A percentile compares a stretch with the other conserved stretches of the same genome.
Evolutionary conservation across 2,329 filamentous ascomycete genomes (phyloP).

Genomic region (Stromatinia cepivora): DNA sequence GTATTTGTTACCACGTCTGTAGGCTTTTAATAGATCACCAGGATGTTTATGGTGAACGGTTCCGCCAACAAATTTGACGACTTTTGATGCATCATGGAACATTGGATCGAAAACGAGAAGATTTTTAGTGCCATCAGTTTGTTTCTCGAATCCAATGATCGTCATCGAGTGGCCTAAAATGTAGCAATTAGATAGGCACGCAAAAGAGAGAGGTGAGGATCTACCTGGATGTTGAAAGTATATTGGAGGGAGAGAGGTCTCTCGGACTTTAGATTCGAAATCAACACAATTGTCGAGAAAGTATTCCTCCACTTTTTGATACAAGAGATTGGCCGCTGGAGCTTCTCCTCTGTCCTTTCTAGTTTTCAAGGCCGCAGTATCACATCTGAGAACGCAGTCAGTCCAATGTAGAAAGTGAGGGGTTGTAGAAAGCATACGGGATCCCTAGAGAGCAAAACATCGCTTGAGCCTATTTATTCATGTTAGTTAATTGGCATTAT

Average conservation of each 20-base stretch:
- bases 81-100: conserved; percentile 66
- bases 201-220: background rate
- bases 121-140: conserved; percentile 61
- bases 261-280: conserved; percentile 60
- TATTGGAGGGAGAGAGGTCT: conserved; percentile 75
- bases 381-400: conserved; percentile 50
- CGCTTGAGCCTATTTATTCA: conserved; percentile 64
- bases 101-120: conserved; percentile 88
- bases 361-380: conserved; percentile 60
- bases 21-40: conserved; percentile 63
- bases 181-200: conserved; percentile 16
- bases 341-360: conserved; percentile 39
- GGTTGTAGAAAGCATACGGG: conserved; percentile 47
- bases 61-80: conserved; percentile 59
- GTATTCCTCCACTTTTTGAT: conserved; percentile 70
- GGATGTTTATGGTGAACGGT: conserved; percentile 50
- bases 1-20: conserved; percentile 69
- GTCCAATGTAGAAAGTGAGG: background rate
- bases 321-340: conserved; percentile 49
- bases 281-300: conserved; percentile 60
- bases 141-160: conserved; percentile 79
- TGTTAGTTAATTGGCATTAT: background rate
- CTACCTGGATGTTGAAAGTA: conserved; percentile 83
- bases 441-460: conserved; percentile 71
- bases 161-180: conserved; percentile 80